Conservation (phyloP, 306 rosid species). For the Rosa chinensis region DNA sequence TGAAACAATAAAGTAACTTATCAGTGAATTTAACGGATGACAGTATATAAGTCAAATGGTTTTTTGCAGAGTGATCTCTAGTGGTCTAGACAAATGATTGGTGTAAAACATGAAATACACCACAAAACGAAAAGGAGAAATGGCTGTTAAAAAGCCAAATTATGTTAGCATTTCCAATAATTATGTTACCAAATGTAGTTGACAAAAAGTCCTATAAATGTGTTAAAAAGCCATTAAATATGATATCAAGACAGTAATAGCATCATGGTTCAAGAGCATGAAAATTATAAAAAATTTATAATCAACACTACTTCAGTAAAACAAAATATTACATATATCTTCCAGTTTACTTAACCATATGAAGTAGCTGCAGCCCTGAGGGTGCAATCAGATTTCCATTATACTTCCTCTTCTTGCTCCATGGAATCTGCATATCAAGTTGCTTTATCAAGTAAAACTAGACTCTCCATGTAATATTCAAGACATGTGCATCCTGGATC, state of each 20-base stretch:
- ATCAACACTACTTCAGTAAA: not conserved
- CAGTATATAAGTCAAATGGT: not conserved
- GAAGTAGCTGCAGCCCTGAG: not conserved
- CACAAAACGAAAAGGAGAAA: not conserved
- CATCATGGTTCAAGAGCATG: not conserved
- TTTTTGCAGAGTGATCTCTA: not conserved
- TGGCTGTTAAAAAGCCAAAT: not conserved
- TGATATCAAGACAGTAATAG: not conserved
- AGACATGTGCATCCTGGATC: conserved; percentile 8
- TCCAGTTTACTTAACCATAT: not conserved
- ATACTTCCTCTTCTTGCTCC: not conserved
- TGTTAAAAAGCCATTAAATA: not conserved
- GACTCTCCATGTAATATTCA: conserved; percentile 4
- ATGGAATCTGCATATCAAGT: not conserved
- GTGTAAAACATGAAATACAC: not conserved
- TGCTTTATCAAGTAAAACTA: not conserved
- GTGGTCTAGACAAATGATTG: not conserved
- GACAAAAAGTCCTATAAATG: not conserved
- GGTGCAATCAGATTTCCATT: not conserved
- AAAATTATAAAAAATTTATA: not conserved
- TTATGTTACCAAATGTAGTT: not conserved
- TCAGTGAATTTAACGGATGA: not conserved
- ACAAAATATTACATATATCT: not conserved
- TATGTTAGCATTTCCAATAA: not conserved
- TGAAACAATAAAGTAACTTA: not conserved